Evolutionary conservation across 1,284 basidiomycete genomes (phyloP), one percentile per base, ranked within the genome.

Genomic region (Leccinum angustisporum): DNA sequence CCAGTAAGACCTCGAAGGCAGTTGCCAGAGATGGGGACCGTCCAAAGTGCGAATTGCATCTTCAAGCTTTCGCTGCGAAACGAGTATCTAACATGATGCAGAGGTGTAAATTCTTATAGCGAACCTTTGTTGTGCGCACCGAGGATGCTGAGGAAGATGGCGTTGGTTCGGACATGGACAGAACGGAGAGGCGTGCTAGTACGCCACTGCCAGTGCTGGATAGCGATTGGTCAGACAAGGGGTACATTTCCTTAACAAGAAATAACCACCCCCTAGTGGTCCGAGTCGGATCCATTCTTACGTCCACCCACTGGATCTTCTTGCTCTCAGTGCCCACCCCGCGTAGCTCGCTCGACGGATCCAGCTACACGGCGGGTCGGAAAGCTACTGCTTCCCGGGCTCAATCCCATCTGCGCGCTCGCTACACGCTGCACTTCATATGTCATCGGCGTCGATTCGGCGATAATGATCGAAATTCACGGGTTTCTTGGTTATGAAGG

Each of bases 21-120:
- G 58, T 54, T 48, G 61, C 31, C 34, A 65, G 57, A 13, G 76
- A 73, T 9, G 75, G 60, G 9, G 78, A 69, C 79, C 81, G 66
- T 91, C 89, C 53, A 91, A 72, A 56, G 75, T 81, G 55, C 84
- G 83, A 58, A 91, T 81, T 30, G 86, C 89, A 75, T 91, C 89
- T 63, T 88, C 85, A 48, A 91, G 81, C 73, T 91, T 91, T 60
- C 89, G 83, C 87, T 91, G 68, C 61, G 18, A 2, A 27, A 56
- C 10, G 38, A 21, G 25, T 27, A 16, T 14, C 54, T 56, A 31
- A 21, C 4, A 38, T 16, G 36, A 16, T 8, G 16, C 8, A 25
- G 25, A 40, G 43, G 16, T 1, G 5, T 18, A 25, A n/a, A 33
- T n/a, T 46, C 52, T 10, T 2, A 48, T 9, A 3, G 3, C 64